Evolutionary conservation across 495 filamentous ascomycete genomes (phyloP), one percentile per base, ranked within the genome.

Genomic region (Hypomontagnella submonticulosa): DNA sequence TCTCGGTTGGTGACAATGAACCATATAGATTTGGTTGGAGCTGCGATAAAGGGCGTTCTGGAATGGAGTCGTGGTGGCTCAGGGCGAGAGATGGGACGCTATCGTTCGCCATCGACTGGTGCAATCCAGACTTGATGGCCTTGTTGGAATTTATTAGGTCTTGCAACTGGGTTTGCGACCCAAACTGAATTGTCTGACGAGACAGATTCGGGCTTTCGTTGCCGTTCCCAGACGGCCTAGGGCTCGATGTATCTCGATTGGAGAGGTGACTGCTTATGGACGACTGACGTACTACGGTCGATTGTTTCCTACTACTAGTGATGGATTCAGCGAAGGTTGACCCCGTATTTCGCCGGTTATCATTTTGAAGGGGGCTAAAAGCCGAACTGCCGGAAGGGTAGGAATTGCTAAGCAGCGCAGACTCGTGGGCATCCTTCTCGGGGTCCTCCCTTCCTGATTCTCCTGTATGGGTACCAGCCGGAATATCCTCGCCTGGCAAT

Each of bases 161-260:
- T 44, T 82, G 81, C 4, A 86, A 75, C 19, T 82, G 81, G 9
- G 72, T 76, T 15, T 83, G 79, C 4, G 83, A 80, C 4, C 75
- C 63, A 3, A 80, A 79, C 18, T 72, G 73, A 32, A 73, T 62
- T 18, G 83, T 69, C 4, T 79, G 73, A 5, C 81, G 81, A 34
- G 83, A 79, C 6, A 88, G 69, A 1, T 81, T 87, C 15, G 88
- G 87, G 57, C 84, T 87, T 56, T 89, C 87, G 18, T 60, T 72
- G 6, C 71, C 75, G 1, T 61, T 54, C 37, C 80, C 79, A 19
- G 75, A 74, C 15, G 67, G 54, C 33, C 73, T 79, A 6, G 73
- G 61, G 32, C 76, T 78, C 4, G 77, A 74, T 8, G 77, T 78
- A 34, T 83, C 81, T 16, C 72, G 64, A 34, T 54, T 69, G 3